These are phyloP conservation scores for Nidularia pulvinata DNA, from an alignment of 768 basidiomycete genomes.

Conservation along the genomic window DNA sequence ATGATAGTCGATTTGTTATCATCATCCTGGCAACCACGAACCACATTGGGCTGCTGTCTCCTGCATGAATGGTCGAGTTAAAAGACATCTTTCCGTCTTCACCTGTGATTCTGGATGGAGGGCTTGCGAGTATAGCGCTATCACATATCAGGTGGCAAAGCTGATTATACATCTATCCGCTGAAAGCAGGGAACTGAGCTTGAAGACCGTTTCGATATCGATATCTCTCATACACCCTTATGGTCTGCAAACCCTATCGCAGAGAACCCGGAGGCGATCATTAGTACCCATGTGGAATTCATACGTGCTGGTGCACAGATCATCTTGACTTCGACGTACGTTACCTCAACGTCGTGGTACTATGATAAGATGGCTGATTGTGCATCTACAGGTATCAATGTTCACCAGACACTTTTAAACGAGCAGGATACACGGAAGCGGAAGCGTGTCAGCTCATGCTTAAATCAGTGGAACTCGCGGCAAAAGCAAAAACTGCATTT, in stretches of 20 bases:
- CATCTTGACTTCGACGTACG: constrained; percentile 70
- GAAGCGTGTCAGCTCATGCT: constrained; percentile 49
- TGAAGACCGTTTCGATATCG: constrained; percentile 45
- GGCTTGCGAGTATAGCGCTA: constrained; percentile 31
- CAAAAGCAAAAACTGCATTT: constrained; percentile 31
- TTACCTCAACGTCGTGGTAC: neutral
- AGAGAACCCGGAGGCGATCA: constrained; percentile 49
- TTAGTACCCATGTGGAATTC: constrained; percentile 63
- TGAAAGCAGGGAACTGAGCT: constrained; percentile 57
- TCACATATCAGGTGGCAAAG: neutral
- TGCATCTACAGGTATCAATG: constrained; percentile 59
- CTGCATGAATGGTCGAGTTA: neutral
- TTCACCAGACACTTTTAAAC: constrained; percentile 49
- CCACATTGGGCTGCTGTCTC: no score
- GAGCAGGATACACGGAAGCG: constrained; percentile 42
- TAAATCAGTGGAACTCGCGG: constrained; percentile 51
- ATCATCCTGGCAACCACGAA: no score
- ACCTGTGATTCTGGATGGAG: constrained; percentile 37
- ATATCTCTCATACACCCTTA: constrained; percentile 53
- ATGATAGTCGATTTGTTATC: no score
- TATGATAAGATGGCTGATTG: no score
- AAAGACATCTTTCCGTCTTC: neutral
- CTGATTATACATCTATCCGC: no score
- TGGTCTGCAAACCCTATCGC: constrained; percentile 72
- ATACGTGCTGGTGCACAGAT: constrained; percentile 64